Evolutionary conservation across 352 stramenopile genomes (phyloP), one percentile per base, ranked within the genome.

Genomic region (Phytophthora podocarpi): DNA sequence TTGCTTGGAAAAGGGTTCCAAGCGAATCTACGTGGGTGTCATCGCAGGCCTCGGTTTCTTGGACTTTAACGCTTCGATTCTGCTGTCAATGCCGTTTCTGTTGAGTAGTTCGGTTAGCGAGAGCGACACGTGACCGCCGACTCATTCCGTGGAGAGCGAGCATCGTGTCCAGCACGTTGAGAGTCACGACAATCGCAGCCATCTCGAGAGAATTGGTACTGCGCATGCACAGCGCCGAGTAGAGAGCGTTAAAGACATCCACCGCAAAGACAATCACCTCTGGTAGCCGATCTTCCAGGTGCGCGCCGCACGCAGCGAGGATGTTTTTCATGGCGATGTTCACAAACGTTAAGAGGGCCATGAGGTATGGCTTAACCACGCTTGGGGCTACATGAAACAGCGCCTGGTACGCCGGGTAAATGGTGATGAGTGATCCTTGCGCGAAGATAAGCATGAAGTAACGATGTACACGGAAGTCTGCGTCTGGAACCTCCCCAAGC

Each of bases 171-270:
- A 71, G 1, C 0, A 54, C 13, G 34, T 76, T 72, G 5, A 67
- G 48, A 10, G 36, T 40, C 23, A 72, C 57, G 4, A 67, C 58
- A 13, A 64, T 49, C 13, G 28, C 40, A 1, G 64, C 68, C 42
- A 64, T 74, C 18, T 71, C 65, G 3, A 73, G 4, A 0, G 67
- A 66, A 12, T 76, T 76, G 5, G 47, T 60, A 15, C 47, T 67
- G 35, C 63, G 64, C 67, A 76, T 70, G 6, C 67, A 76, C 9
- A 76, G 54, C 0, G 58, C 49, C 4, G 52, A 73, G 28, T 80
- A 82, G 8, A 82, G 49, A 6, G 74, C 41, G 47, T 66, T 77
- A 42, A 82, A 82, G 10, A 80, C 52, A 11, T 82, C 70, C 12
- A 82, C 54, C 0, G 63, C 60, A 27, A 80, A 76, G 0, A 77